These are phyloP conservation scores for Musa itinerans DNA, from an alignment of 176 grass and related monocot species.

Conservation along the genomic window DNA sequence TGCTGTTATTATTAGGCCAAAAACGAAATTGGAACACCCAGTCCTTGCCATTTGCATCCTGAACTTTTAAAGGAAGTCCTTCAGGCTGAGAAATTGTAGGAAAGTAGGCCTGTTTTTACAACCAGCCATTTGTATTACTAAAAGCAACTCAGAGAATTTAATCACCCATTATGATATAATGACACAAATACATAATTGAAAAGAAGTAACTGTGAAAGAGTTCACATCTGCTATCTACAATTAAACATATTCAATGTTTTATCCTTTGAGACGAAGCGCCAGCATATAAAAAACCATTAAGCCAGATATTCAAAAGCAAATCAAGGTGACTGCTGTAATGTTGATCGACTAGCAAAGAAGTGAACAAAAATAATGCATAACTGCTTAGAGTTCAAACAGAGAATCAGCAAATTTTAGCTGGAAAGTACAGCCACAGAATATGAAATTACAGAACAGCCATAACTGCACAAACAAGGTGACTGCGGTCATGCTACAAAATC, in stretches of 20 bases:
- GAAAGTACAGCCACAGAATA: too few relatives aligned
- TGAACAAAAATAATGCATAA: too few relatives aligned
- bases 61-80: conserved; percentile 90
- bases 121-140: conserved; percentile 4
- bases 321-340: too few relatives aligned
- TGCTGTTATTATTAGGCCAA: conserved; percentile 99
- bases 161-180: not conserved
- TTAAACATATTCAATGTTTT: not conserved
- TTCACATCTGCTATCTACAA: not conserved
- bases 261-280: not conserved
- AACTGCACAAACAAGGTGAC: too few relatives aligned
- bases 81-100: conserved; percentile 87
- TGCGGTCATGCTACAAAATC: too few relatives aligned
- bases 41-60: conserved; percentile 94
- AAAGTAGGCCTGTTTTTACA: conserved; percentile 64
- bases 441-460: too few relatives aligned
- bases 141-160: conserved; percentile 14
- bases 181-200: not conserved
- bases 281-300: not conserved
- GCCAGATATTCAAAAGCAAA: too few relatives aligned
- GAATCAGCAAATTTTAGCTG: too few relatives aligned
- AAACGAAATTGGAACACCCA: conserved; percentile 98
- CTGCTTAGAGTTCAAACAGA: too few relatives aligned
- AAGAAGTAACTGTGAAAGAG: not conserved
- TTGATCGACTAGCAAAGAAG: too few relatives aligned